phyloP scores from a whole-genome alignment of 2,329 filamentous ascomycete genomes.

The Diplodia seriata region DNA sequence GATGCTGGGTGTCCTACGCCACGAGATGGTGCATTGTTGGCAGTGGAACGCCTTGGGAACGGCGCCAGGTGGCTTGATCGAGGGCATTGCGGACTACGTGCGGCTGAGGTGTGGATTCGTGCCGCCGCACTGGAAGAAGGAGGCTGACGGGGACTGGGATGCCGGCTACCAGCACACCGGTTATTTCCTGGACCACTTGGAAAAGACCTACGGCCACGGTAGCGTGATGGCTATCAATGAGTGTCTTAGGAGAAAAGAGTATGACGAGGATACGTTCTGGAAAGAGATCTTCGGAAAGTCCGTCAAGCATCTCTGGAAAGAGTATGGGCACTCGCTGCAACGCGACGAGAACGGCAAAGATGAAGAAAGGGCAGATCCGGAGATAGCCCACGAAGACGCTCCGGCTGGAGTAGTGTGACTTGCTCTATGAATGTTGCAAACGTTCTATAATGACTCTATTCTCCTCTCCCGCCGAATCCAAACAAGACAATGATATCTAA shows the following conservation, averaged over 20 bases:
- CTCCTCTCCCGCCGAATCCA: neutral
- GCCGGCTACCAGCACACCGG: conserved; percentile 88
- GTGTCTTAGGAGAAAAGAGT: conserved; percentile 63
- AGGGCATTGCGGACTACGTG: conserved; percentile 94
- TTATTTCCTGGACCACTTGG: conserved; percentile 88
- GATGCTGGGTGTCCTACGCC: conserved; percentile 82
- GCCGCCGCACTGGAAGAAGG: conserved; percentile 82
- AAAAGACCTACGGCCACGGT: conserved; percentile 64
- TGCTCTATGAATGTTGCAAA: neutral
- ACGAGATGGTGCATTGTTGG: conserved; percentile 95
- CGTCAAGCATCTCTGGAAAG: conserved; percentile 74
- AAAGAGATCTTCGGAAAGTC: conserved; percentile 68
- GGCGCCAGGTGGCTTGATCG: conserved; percentile 75
- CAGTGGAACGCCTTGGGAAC: conserved; percentile 73
- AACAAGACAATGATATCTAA: neutral
- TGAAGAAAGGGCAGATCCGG: neutral
- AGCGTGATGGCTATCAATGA: conserved; percentile 68
- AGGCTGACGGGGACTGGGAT: conserved; percentile 74
- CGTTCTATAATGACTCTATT: neutral
- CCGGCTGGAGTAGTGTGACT: conserved; percentile 16
- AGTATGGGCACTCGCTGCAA: conserved; percentile 66
- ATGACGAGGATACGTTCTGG: conserved; percentile 62
- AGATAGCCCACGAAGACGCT: neutral
- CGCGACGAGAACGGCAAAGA: conserved; percentile 14
- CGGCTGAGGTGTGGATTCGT: conserved; percentile 73